These are phyloP conservation scores for Fusarium proliferatum DNA, from an alignment of 2,329 filamentous ascomycete genomes.

Conservation along the genomic window DNA sequence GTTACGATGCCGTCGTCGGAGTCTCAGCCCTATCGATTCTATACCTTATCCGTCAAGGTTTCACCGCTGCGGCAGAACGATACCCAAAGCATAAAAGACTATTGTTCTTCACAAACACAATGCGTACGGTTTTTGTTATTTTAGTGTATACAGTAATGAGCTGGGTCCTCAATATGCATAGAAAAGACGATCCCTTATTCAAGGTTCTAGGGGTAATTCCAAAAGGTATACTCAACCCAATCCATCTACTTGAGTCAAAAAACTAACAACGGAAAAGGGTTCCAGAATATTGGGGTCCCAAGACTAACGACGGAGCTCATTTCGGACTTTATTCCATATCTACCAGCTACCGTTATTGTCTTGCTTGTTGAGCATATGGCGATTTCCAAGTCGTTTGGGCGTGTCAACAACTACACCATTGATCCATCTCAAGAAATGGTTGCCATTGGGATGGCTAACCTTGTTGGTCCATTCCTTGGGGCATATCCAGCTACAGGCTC, in stretches of 20 bases:
- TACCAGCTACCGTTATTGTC: constrained; percentile 92
- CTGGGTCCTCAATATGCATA: constrained; percentile 81
- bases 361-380: constrained; percentile 96
- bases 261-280: constrained; percentile 61
- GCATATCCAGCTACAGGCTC: constrained; percentile 94
- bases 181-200: constrained; percentile 73
- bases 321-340: constrained; percentile 72
- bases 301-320: constrained; percentile 74
- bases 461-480: constrained; percentile 91
- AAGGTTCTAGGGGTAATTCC: constrained; percentile 81
- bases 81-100: constrained; percentile 76
- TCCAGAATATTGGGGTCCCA: constrained; percentile 82
- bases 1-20: constrained; percentile 87
- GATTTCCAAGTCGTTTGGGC: constrained; percentile 95
- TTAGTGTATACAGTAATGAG: constrained; percentile 92
- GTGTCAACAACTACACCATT: constrained; percentile 96
- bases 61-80: constrained; percentile 74
- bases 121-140: constrained; percentile 92
- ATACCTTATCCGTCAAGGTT: constrained; percentile 77
- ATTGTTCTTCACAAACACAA: constrained; percentile 90
- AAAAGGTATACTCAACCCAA: constrained; percentile 59
- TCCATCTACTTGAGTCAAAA: background rate
- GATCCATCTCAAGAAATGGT: constrained; percentile 96
- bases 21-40: constrained; percentile 83
- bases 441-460: constrained; percentile 89